Evolutionary conservation across 148 eudicot species (phyloP).

Genomic region (Amaranthus palmeri): DNA sequence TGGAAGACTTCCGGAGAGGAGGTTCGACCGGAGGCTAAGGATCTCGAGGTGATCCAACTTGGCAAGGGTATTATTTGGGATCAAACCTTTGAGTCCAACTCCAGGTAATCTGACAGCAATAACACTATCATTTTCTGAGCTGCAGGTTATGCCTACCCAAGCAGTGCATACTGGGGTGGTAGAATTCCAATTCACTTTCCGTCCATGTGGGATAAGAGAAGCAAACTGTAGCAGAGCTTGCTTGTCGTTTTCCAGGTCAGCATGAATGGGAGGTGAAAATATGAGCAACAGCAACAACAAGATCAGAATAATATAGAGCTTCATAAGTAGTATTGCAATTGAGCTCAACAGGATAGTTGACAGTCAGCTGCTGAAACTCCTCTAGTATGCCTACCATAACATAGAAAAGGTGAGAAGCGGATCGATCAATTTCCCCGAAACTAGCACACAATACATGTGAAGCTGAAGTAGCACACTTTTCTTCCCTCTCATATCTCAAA

Average conservation of each 20-base stretch:
- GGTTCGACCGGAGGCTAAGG: slow-evolving; percentile 77
- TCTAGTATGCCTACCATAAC: slow-evolving; percentile 18
- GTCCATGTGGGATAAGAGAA: slow-evolving; percentile 56
- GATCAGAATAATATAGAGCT: slow-evolving; percentile 28
- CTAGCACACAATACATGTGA: not conserved
- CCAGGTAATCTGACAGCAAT: slow-evolving; percentile 69
- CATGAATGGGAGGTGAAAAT: slow-evolving; percentile 22
- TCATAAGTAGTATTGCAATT: slow-evolving; percentile 35
- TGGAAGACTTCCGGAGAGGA: slow-evolving; percentile 60
- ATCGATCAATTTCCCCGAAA: not conserved
- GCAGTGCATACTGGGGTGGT: slow-evolving; percentile 51
- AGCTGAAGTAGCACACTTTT: not conserved
- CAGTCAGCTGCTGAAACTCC: slow-evolving; percentile 18
- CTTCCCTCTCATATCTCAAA: too few species aligned
- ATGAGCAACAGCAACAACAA: slow-evolving; percentile 24
- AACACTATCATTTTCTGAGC: slow-evolving; percentile 42
- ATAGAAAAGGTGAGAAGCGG: slow-evolving; percentile 7
- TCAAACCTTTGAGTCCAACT: slow-evolving; percentile 59
- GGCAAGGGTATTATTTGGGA: slow-evolving; percentile 65
- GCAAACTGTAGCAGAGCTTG: slow-evolving; percentile 74
- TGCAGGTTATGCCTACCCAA: slow-evolving; percentile 80
- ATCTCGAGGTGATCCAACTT: slow-evolving; percentile 46
- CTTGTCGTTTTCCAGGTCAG: slow-evolving; percentile 60
- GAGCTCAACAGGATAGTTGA: slow-evolving; percentile 11
- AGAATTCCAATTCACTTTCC: slow-evolving; percentile 67